phyloP scores from a whole-genome alignment of 805 yeast species.

The Wickerhamiella kazuoi region DNA sequence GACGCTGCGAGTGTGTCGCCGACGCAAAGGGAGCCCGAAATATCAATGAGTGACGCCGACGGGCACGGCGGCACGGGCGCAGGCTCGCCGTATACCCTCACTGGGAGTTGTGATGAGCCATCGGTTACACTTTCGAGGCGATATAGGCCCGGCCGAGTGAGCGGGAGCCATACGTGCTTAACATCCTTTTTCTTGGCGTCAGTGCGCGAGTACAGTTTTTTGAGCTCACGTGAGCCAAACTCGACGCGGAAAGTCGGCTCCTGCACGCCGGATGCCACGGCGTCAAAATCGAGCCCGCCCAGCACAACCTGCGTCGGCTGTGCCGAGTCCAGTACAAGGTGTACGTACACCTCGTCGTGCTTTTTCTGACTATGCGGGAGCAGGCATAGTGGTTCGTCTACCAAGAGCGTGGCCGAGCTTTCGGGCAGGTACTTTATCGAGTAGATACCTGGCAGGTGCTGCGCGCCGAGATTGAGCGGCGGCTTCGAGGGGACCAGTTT shows the following conservation, averaged over 20 bases:
- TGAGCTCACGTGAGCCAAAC: constrained; percentile 41
- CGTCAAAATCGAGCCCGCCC: constrained; percentile 37
- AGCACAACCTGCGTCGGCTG: constrained; percentile 47
- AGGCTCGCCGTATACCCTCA: constrained; percentile 43
- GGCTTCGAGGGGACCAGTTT: constrained; percentile 17
- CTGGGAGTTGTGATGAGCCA: constrained; percentile 35
- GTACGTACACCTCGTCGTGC: constrained; percentile 30
- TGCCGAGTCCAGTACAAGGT: constrained; percentile 68
- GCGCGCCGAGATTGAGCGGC: constrained; percentile 22
- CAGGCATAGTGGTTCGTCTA: constrained; percentile 41
- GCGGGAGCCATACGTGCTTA: constrained; percentile 35
- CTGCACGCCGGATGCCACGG: constrained; percentile 9
- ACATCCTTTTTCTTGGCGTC: constrained; percentile 4
- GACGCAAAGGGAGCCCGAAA: constrained; percentile 32
- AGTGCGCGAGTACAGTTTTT: constrained; percentile 14
- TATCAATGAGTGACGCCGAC: constrained; percentile 32
- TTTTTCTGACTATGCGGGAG: no score
- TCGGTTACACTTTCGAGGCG: constrained; percentile 52
- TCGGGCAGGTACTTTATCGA: constrained; percentile 82
- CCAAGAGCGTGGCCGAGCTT: constrained; percentile 62
- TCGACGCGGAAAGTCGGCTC: constrained; percentile 24
- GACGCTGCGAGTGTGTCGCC: constrained; percentile 36
- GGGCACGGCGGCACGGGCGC: constrained; percentile 67
- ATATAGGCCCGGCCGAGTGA: constrained; percentile 60
- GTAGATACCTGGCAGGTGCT: constrained; percentile 68